Percentiles rank a stretch among this genome's conserved stretches.
Conservation (phyloP, 1,284 basidiomycete genomes). For the Cystobasidium sp. region DNA sequence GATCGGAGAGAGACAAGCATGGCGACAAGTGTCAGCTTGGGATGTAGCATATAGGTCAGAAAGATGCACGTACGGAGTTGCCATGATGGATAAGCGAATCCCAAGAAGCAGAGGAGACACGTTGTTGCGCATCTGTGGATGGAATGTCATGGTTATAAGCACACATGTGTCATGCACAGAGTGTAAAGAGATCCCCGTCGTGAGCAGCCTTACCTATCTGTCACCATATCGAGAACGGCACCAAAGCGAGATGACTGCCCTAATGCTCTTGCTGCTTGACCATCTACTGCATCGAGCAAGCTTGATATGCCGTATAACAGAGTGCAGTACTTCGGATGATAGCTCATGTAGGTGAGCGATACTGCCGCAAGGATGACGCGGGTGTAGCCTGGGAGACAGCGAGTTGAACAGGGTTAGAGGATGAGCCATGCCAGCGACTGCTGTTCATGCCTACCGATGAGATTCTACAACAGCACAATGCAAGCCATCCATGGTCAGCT, state of each 20-base stretch:
- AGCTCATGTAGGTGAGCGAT: conserved; percentile 90
- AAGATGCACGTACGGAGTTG: conserved; percentile 62
- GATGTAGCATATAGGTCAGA: neutral
- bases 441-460: conserved; percentile 69
- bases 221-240: conserved; percentile 98
- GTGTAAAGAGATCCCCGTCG: neutral
- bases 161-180: neutral
- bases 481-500: neutral
- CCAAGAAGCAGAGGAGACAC: conserved; percentile 90
- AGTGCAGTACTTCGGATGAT: conserved; percentile 88
- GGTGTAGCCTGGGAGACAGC: conserved; percentile 71
- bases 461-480: conserved; percentile 61
- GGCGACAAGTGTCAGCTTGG: neutral
- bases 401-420: neutral
- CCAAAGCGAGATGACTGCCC: conserved; percentile 95
- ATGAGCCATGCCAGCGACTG: conserved; percentile 6
- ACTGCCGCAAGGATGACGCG: conserved; percentile 88
- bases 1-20: neutral
- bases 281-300: conserved; percentile 93
- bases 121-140: conserved; percentile 87
- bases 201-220: conserved; percentile 76
- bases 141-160: neutral
- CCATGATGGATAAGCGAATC: conserved; percentile 80
- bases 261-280: conserved; percentile 85
- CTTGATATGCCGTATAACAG: conserved; percentile 89